These are phyloP conservation scores for Rosa chinensis DNA, from an alignment of 306 rosid genomes.

Conservation along the genomic window DNA sequence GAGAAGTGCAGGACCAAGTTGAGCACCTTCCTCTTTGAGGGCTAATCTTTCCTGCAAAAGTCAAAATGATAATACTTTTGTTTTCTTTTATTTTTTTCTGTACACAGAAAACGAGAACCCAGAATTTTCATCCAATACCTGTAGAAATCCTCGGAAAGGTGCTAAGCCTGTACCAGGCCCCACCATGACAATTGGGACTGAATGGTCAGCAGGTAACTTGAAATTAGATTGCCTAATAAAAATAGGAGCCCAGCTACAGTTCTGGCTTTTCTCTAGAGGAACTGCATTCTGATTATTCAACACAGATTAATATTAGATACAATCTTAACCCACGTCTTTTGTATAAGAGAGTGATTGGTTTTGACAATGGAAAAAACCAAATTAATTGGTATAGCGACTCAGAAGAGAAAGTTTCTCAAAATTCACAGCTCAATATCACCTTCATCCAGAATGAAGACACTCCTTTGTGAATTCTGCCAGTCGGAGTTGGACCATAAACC, in stretches of 20 bases:
- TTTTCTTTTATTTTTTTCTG: slow-evolving; percentile 2
- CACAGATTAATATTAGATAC: slow-evolving; percentile 32
- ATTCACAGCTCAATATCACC: slow-evolving; percentile 48
- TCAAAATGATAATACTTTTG: slow-evolving; percentile 7
- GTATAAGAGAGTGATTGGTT: slow-evolving; percentile 7
- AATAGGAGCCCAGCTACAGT: slow-evolving; percentile 88
- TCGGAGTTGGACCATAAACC: slow-evolving; percentile 82
- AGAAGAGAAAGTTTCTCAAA: too few species aligned
- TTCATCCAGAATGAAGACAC: slow-evolving; percentile 98
- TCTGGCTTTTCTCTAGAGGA: slow-evolving; percentile 63
- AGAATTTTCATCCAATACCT: slow-evolving; percentile 49
- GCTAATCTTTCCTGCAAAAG: slow-evolving; percentile 75
- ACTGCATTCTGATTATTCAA: slow-evolving; percentile 61
- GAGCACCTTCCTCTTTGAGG: slow-evolving; percentile 67
- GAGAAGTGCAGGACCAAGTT: slow-evolving; percentile 79
- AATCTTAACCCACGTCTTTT: not conserved
- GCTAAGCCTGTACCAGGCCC: slow-evolving; percentile 99
- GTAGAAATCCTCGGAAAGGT: slow-evolving; percentile 96
- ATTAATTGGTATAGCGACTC: slow-evolving; percentile 6
- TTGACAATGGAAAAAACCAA: slow-evolving; percentile 13
- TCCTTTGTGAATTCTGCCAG: slow-evolving; percentile 97
- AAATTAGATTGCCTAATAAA: slow-evolving; percentile 89
- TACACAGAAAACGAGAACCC: not conserved
- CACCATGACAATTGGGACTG: slow-evolving; percentile 74
- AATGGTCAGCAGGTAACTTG: slow-evolving; percentile 77